Base-by-base conservation (phyloP, 1,139 yeast species). In the Debaryomyces sp. region DNA sequence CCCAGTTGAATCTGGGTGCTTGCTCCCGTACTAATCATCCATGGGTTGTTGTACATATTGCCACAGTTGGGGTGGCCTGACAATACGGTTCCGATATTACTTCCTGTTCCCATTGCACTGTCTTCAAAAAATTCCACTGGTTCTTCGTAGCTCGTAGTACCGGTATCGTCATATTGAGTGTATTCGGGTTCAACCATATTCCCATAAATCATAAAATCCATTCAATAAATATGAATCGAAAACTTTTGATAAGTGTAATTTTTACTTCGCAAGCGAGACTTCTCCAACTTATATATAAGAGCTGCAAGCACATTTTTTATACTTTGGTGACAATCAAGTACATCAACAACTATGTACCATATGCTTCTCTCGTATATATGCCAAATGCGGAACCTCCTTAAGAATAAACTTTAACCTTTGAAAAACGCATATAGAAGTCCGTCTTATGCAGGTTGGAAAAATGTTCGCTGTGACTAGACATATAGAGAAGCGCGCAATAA, bases 141-240 rank as follows among this genome's bases (percentile, higher is more conserved):
- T 15, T 41, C 43, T 1, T 41, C 43, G 13, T 41, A 41, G 9
- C 26, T 13, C n/a, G n/a, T n/a, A 7, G 27, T 8, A 3, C 42
- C 35, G 17, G 21, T 2, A 13, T 41, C 43, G 15, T 13, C 15
- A 13, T 18, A 22, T n/a, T 30, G 35, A 41, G n/a, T 41, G 13
- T 10, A 22, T 32, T 41, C 43, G 29, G 43, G 36, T 12, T 41
- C 43, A 21, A 18, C 29, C 36, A 41, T 30, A 12, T 30, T 22
- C 21, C 42, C 17, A 27, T 29, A 26, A 6, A 39, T 39, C 38
- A 12, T 35, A n/a, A n/a, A 21, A 9, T 17, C n/a, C 38, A 15
- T n/a, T 18, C 23, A 4, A 34, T 17, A 13, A 15, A 10, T 34
- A 5, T 34, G n/a, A 12, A 34, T 13, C 17, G 21, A 32, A 32